phyloP scores from a whole-genome alignment of 176 grass and related monocot genomes.

The Zoysia pacifica region DNA sequence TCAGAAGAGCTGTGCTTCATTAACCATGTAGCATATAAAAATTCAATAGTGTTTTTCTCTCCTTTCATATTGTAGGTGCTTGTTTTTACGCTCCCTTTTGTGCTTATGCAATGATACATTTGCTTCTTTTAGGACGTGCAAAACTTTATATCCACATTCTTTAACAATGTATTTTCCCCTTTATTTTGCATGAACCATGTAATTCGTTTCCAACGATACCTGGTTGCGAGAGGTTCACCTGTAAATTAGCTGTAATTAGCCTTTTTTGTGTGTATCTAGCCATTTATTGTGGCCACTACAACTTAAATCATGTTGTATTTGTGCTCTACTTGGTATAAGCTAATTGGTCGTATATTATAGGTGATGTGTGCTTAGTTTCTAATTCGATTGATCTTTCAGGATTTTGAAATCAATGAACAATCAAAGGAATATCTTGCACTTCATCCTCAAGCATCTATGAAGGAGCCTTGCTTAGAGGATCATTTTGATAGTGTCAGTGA shows the following conservation, averaged over 20 bases:
- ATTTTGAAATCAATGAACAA: slow-evolving; percentile 72
- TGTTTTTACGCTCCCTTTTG: slow-evolving; percentile 13
- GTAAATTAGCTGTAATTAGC: slow-evolving; percentile 6
- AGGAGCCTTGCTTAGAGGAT: slow-evolving; percentile 61
- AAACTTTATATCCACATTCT: background rate
- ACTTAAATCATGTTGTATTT: slow-evolving; percentile 10
- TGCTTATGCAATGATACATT: background rate
- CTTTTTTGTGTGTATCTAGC: background rate
- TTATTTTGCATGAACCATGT: background rate
- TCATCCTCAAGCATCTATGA: slow-evolving; percentile 62
- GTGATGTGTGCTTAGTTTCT: slow-evolving; percentile 21
- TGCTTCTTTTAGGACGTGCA: background rate
- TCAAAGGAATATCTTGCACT: slow-evolving; percentile 68
- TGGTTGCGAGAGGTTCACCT: background rate
- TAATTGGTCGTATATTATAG: background rate
- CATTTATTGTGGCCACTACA: background rate
- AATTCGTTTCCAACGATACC: background rate
- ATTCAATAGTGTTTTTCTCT: slow-evolving; percentile 3
- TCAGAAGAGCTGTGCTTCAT: background rate
- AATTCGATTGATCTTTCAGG: slow-evolving; percentile 46
- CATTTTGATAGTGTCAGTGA: slow-evolving; percentile 81
- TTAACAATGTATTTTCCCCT: slow-evolving; percentile 17
- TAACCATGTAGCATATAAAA: background rate
- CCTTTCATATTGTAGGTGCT: slow-evolving; percentile 3
- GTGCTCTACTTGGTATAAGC: slow-evolving; percentile 3